phyloP scores from a whole-genome alignment of 257 asterid genomes.

The Ehretia macrophylla region DNA sequence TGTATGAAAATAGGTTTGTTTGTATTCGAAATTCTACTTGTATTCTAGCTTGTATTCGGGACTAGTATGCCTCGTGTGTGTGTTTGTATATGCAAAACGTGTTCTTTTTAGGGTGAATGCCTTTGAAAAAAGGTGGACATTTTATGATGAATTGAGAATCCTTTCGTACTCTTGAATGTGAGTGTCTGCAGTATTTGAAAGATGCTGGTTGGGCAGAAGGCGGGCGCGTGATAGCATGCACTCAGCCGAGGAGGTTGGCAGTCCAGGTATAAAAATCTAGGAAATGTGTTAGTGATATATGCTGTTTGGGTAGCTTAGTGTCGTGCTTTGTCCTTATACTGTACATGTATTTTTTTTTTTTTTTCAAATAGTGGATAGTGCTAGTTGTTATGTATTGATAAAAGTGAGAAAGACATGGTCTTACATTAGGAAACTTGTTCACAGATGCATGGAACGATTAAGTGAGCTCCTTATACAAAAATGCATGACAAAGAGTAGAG shows the following conservation, averaged over 20 bases:
- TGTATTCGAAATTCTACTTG: too few relatives aligned
- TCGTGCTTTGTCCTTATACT: neutral
- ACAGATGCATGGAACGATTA: too few relatives aligned
- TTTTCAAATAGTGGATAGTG: too few relatives aligned
- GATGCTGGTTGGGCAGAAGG: conserved; percentile 98
- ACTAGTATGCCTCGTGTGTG: too few relatives aligned
- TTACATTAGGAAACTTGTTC: too few relatives aligned
- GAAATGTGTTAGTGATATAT: neutral
- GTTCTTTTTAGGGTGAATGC: neutral
- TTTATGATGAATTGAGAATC: neutral
- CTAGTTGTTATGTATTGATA: too few relatives aligned
- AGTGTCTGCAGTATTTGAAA: conserved; percentile 57
- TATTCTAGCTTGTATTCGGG: too few relatives aligned
- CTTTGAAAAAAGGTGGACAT: neutral
- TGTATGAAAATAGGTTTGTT: too few relatives aligned
- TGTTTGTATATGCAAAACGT: conserved; percentile 1
- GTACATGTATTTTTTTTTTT: neutral
- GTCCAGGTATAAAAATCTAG: conserved; percentile 61
- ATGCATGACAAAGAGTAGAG: too few relatives aligned
- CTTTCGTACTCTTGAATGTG: conserved; percentile 6
- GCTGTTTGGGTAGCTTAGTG: too few relatives aligned
- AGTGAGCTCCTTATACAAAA: too few relatives aligned
- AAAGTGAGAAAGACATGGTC: too few relatives aligned
- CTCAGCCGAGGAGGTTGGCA: conserved; percentile 96
- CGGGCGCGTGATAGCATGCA: conserved; percentile 88